phyloP scores from a whole-genome alignment of 208 protist genomes.

The Crithidia fasciculata region DNA sequence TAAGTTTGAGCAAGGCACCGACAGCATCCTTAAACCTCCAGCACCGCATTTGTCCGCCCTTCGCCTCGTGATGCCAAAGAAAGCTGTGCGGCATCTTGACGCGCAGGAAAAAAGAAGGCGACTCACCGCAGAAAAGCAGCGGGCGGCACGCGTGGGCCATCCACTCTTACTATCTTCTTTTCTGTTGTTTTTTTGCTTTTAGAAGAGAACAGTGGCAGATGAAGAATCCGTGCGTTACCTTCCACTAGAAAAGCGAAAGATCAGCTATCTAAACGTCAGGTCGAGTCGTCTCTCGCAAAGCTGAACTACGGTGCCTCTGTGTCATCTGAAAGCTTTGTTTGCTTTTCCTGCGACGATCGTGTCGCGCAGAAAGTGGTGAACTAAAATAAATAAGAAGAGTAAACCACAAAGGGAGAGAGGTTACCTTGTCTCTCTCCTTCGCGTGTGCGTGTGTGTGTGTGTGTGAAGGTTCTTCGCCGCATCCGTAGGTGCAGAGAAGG shows the following conservation, averaged over 20 bases:
- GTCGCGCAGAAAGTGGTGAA: slow-evolving; percentile 3
- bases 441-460: neutral
- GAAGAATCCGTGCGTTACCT: neutral
- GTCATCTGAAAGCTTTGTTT: neutral
- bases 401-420: slow-evolving; percentile 27
- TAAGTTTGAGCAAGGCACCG: too few relatives aligned
- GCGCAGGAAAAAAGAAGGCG: too few relatives aligned
- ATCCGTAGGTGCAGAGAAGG: neutral
- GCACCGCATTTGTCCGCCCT: too few relatives aligned
- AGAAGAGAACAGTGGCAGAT: slow-evolving; percentile 2
- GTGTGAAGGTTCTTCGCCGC: too few relatives aligned
- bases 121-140: too few relatives aligned
- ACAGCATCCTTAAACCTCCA: too few relatives aligned
- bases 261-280: neutral
- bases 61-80: too few relatives aligned
- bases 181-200: slow-evolving; percentile 9
- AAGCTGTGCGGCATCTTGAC: too few relatives aligned
- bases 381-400: neutral
- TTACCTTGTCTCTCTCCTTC: neutral
- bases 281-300: too few relatives aligned
- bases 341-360: neutral
- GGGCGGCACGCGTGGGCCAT: too few relatives aligned
- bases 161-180: too few relatives aligned
- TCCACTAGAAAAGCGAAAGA: neutral
- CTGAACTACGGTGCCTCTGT: too few relatives aligned